Conservation (phyloP, 495 filamentous ascomycete species). For the Talaromyces wortmannii region DNA sequence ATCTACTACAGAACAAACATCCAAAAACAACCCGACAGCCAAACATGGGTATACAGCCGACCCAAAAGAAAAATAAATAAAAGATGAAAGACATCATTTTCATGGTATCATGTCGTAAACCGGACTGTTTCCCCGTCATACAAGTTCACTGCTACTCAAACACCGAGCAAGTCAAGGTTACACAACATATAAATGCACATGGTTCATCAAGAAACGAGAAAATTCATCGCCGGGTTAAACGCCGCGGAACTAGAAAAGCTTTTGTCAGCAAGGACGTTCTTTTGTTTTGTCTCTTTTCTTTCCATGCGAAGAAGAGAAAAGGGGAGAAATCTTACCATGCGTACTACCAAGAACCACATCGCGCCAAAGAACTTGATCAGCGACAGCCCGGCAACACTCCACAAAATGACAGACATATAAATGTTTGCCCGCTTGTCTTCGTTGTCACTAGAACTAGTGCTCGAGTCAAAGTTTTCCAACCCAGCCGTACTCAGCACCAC, state of each 20-base stretch:
- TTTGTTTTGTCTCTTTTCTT: neutral
- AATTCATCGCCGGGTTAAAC: constrained; percentile 22
- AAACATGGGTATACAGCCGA: neutral
- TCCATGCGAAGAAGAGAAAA: neutral
- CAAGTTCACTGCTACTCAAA: neutral
- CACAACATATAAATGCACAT: neutral
- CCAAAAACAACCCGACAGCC: neutral
- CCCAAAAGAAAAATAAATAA: neutral
- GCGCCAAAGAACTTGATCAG: constrained; percentile 88
- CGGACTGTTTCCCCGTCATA: neutral
- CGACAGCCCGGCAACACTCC: constrained; percentile 81
- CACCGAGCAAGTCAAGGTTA: neutral
- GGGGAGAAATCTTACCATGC: constrained; percentile 64
- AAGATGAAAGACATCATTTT: neutral
- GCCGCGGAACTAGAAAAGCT: constrained; percentile 37
- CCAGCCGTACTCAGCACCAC: constrained; percentile 84
- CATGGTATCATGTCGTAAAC: neutral
- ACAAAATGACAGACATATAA: constrained; percentile 87
- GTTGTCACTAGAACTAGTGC: constrained; percentile 30
- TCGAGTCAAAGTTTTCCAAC: constrained; percentile 54
- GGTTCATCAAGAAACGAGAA: neutral
- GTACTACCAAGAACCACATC: constrained; percentile 89
- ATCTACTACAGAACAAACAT: neutral
- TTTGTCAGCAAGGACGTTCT: constrained; percentile 5
- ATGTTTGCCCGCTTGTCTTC: constrained; percentile 53